Evolutionary conservation across 2,329 filamentous ascomycete species (phyloP), one percentile per base, ranked within the genome.

Genomic region (Gliomastix tumulicola): DNA sequence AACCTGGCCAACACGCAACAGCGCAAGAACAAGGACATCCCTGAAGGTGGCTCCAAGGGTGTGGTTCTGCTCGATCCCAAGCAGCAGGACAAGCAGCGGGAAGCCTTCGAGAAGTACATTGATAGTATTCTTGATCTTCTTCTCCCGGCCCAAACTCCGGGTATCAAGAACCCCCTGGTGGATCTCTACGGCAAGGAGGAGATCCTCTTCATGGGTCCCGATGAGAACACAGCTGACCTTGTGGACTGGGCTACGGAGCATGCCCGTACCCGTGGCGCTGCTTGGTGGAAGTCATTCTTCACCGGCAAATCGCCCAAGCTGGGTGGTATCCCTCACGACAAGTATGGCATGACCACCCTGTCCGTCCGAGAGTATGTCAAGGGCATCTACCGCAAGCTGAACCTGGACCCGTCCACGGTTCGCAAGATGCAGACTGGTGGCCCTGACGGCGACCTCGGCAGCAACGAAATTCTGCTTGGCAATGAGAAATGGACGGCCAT

Each of bases 241-340:
- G 92, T 98, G 35, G 82, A 98, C 63, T 98, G 92, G 92, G 92
- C 92, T n/a, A 98, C 92, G 2, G 83, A 92, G 61, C 92, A 98
- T 60, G 92, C 92, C 42, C 79, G 88, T 36, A 68, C 69, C 43
- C 82, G 92, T 49, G 88, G 88, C 32, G 92, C 92, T 5, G 88
- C 88, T 20, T 98, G 90, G 88, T 98, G 92, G 92, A 98, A 98
- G 73, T 98, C 92, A 0, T 98, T 98, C 77, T 98, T 98, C 74
- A 98, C 92, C 3, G 92, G 92, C 54, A 98, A 98, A 74, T 95
- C 88, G 49, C 92, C 88, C 36, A 92, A 85, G 63, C 76, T 98
- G 12, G 92, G 92, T 44, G 92, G 92, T 56, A 98, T 98, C 49
- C 92, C 92, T 25, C 92, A 98, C 62, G 92, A 98, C 59, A 66